phyloP scores from a whole-genome alignment of 148 eudicot genomes.

The Euryodendron excelsum region DNA sequence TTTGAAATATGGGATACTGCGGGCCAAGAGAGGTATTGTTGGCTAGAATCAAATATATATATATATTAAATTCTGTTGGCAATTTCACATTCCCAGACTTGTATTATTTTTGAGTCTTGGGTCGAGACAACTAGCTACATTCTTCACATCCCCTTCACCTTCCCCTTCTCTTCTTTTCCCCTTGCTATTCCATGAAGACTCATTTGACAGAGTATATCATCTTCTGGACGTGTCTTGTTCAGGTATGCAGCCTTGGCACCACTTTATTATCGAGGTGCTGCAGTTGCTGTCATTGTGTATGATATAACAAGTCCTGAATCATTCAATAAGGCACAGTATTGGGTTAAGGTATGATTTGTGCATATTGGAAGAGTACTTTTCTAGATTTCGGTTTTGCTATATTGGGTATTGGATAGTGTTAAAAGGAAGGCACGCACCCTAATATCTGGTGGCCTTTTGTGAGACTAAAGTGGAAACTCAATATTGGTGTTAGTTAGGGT shows the following conservation, averaged over 20 bases:
- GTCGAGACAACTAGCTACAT: background rate
- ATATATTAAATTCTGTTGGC: background rate
- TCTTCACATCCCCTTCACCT: too few relatives aligned
- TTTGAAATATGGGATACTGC: slow-evolving; percentile 99
- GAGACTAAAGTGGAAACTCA: background rate
- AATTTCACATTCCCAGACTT: background rate
- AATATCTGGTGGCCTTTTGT: background rate
- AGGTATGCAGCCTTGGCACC: slow-evolving; percentile 99
- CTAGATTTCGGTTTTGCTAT: background rate
- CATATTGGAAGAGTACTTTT: background rate
- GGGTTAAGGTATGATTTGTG: slow-evolving; percentile 72
- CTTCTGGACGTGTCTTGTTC: slow-evolving; percentile 11
- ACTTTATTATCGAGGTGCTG: slow-evolving; percentile 95
- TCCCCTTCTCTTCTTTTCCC: too few relatives aligned
- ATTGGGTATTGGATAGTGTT: background rate
- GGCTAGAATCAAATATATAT: background rate
- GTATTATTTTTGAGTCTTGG: background rate
- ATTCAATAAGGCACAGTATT: slow-evolving; percentile 84
- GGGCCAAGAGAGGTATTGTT: slow-evolving; percentile 85
- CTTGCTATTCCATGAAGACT: background rate
- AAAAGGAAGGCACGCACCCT: background rate
- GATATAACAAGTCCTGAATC: slow-evolving; percentile 93
- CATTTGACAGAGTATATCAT: background rate
- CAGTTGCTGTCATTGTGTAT: slow-evolving; percentile 81
- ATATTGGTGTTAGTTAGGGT: background rate